Evolutionary conservation across 495 filamentous ascomycete genomes (phyloP), one percentile per base, ranked within the genome.

Genomic region (Talaromyces borbonicus): DNA sequence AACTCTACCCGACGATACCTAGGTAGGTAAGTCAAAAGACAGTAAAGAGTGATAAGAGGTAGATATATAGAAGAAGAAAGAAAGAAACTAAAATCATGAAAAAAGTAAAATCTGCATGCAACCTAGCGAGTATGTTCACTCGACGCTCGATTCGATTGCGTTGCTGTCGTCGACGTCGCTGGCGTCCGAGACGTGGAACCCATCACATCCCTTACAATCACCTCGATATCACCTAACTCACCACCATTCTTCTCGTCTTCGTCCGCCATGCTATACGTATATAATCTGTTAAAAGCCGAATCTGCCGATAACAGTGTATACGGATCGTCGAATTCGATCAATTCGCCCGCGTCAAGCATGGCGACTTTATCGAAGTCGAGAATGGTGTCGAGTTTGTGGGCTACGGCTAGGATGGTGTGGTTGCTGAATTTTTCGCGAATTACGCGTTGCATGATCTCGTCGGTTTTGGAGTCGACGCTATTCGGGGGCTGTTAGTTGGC

Each of bases 341-440:
- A 44, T 7, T 48, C 56, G 14, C 73, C 73, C 5, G 57, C 60
- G 6, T 71, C 67, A 26, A 76, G 50, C 22, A 77, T 62, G 24
- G 69, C 58, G 14, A 78, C 56, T 44, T 60, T 63, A 52, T 76
- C 74, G 46, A 59, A 73, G 49, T 80, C 76, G 9, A 73, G 49
- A 49, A 79, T 75, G 0, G 74, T 76, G 22, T 75, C 72, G n/a
- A 84, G 63, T 30, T 73, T 69, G 56, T 85, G 81, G 0, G 79
- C 75, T 1, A 86, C 73, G 9, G 78, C 67, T 37, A 85, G 56
- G 32, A 84, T 69, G 6, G 79, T 85, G 49, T 74, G 68, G 1
- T 64, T 64, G 14, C 55, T 58, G 56, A 84, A 79, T 45, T 79
- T 73, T 43, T 74, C 60, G 0, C 76, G 65, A 14, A 84, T 70